phyloP scores from a whole-genome alignment of 2,329 filamentous ascomycete species.

The Didymella sp. region DNA sequence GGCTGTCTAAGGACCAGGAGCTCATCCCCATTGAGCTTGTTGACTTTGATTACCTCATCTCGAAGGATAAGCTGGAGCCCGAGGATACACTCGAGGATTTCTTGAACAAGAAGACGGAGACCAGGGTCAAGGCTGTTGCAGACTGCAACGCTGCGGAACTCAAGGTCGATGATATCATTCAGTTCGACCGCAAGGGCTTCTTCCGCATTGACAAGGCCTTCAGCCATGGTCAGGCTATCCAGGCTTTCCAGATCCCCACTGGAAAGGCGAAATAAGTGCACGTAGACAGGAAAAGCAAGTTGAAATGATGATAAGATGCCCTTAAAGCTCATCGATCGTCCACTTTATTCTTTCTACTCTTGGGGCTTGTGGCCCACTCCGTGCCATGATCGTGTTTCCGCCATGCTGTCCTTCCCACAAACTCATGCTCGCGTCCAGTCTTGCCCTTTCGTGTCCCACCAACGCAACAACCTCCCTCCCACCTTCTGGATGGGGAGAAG shows the following conservation, averaged over 20 bases:
- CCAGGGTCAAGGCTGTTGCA: slow-evolving; percentile 75
- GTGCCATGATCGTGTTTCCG: no score
- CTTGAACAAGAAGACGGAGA: slow-evolving; percentile 77
- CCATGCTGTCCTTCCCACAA: no score
- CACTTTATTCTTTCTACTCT: no score
- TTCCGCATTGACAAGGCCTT: slow-evolving; percentile 79
- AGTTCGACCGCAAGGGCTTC: slow-evolving; percentile 92
- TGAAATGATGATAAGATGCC: neutral
- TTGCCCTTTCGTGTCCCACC: no score
- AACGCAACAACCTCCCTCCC: no score
- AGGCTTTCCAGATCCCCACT: slow-evolving; percentile 74
- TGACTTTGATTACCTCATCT: slow-evolving; percentile 94
- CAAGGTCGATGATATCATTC: slow-evolving; percentile 89
- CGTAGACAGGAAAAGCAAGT: neutral
- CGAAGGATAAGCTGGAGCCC: slow-evolving; percentile 91
- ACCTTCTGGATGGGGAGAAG: no score
- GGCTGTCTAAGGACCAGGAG: slow-evolving; percentile 80
- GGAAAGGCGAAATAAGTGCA: slow-evolving; percentile 58
- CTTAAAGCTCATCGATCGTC: no score
- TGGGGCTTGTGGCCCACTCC: no score
- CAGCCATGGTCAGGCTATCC: slow-evolving; percentile 64
- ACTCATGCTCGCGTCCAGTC: no score
- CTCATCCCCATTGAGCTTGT: slow-evolving; percentile 84
- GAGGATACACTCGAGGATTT: slow-evolving; percentile 84
- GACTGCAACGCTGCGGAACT: slow-evolving; percentile 81